Percentiles rank a stretch among this genome's conserved stretches.
Evolutionary conservation across 495 filamentous ascomycete genomes (phyloP).

Genomic region (Trichocladium uniseriatum): DNA sequence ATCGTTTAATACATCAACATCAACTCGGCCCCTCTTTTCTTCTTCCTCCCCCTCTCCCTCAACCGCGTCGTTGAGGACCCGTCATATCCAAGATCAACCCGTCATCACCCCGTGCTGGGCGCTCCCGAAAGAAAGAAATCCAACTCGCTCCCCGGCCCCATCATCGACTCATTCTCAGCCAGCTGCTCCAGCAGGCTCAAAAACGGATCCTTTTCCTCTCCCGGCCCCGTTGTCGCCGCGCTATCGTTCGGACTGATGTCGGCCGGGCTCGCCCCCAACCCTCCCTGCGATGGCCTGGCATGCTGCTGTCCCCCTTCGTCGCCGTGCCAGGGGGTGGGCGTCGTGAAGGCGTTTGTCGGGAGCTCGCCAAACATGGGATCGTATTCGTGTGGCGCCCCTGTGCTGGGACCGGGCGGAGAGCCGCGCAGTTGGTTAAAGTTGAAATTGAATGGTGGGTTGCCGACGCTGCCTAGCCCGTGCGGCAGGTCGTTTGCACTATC

Average conservation of each 20-base stretch:
- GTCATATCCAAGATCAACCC: too few relatives aligned
- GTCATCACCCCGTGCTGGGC: conserved; percentile 2
- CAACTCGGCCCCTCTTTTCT: not conserved
- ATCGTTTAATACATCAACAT: not conserved
- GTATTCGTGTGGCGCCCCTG: conserved; percentile 26
- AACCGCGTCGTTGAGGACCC: not conserved
- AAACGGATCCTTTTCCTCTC: conserved; percentile 68
- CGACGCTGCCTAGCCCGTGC: conserved; percentile 4
- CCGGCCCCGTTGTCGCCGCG: conserved; percentile 24
- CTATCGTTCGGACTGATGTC: conserved; percentile 33
- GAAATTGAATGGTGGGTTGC: conserved; percentile 15
- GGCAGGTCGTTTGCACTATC: not conserved
- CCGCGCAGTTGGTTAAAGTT: conserved; percentile 16
- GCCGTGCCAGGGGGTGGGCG: conserved; percentile 38
- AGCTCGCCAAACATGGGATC: conserved; percentile 50
- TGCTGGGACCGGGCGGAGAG: conserved; percentile 15
- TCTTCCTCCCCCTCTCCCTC: too few relatives aligned
- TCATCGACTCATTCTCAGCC: conserved; percentile 59
- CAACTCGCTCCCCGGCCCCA: conserved; percentile 49
- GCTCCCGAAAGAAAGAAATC: conserved; percentile 48
- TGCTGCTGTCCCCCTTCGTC: not conserved
- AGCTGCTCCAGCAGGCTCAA: conserved; percentile 69
- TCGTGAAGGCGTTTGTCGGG: conserved; percentile 37
- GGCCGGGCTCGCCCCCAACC: conserved; percentile 28
- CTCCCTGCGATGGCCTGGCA: conserved; percentile 11